These are phyloP conservation scores for Colletotrichum sp. DNA, from an alignment of 2,329 filamentous ascomycete species.

Conservation along the genomic window DNA sequence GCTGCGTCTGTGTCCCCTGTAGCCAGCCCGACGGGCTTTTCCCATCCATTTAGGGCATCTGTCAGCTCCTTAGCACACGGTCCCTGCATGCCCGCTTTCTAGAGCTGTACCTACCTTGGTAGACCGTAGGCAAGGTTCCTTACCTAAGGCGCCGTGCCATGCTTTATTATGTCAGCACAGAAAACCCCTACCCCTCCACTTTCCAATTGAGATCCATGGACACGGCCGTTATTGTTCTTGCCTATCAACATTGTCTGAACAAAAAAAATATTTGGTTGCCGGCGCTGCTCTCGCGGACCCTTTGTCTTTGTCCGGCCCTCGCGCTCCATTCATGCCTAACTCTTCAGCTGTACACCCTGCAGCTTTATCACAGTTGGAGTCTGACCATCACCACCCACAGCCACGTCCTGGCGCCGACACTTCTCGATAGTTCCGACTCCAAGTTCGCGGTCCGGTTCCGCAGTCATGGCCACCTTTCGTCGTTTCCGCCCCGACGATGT, in stretches of 20 bases:
- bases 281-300: not conserved
- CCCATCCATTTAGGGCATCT: not conserved
- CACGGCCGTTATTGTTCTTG: not conserved
- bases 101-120: not conserved
- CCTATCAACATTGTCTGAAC: not conserved
- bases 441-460: not conserved
- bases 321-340: not conserved
- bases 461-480: constrained; percentile 79
- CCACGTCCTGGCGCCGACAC: not conserved
- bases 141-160: not conserved
- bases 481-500: constrained; percentile 86
- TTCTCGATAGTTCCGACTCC: not conserved
- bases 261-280: not conserved
- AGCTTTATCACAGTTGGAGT: not conserved
- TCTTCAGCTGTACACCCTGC: not conserved
- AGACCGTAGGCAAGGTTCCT: not conserved
- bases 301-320: not conserved
- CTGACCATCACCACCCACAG: not conserved
- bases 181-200: not conserved
- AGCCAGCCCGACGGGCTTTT: not conserved
- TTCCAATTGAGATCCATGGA: not conserved
- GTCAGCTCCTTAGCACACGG: not conserved
- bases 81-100: not conserved
- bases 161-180: not conserved
- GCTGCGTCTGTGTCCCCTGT: not conserved